phyloP scores from a whole-genome alignment of 75 land plant species.

The Adiantum capillusveneris region DNA sequence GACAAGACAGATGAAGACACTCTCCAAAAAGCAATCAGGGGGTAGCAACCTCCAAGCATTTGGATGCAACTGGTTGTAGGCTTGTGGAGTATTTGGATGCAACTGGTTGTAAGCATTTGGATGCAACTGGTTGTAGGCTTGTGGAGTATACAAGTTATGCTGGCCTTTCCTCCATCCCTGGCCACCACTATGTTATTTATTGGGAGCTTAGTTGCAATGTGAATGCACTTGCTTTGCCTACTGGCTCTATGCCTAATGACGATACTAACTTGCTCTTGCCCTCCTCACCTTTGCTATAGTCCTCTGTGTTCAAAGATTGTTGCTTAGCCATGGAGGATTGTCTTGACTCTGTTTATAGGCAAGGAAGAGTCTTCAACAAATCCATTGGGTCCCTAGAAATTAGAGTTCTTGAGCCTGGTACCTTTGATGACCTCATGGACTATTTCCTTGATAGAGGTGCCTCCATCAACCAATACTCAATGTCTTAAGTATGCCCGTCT shows the following conservation, averaged over 20 bases:
- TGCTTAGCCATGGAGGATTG: conserved; percentile 46
- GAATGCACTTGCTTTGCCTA: neutral
- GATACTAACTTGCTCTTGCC: too few species aligned
- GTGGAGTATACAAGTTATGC: conserved; percentile 15
- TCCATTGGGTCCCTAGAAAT: conserved; percentile 17
- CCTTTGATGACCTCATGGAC: conserved; percentile 5
- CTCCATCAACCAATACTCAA: conserved; percentile 27
- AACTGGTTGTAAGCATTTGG: too few species aligned
- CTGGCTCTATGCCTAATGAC: neutral
- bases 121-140: too few species aligned
- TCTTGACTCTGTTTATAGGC: conserved; percentile 44
- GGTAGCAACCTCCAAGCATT: neutral
- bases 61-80: too few species aligned
- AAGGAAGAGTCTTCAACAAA: conserved; percentile 19
- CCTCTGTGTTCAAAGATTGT: conserved; percentile 26
- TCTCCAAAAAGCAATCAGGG: conserved; percentile 13
- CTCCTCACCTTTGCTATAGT: neutral
- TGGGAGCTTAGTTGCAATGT: conserved; percentile 13
- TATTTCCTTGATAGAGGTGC: conserved; percentile 9
- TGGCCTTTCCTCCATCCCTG: conserved; percentile 12
- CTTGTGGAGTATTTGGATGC: too few species aligned
- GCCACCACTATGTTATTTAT: conserved; percentile 21
- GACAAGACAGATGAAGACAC: conserved; percentile 30
- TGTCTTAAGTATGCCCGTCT: too few species aligned
- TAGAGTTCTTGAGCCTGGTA: conserved; percentile 1